Evolutionary conservation across 75 land plant species (phyloP), one percentile per base, ranked within the genome.

Genomic region (Selaginella tamariscina): DNA sequence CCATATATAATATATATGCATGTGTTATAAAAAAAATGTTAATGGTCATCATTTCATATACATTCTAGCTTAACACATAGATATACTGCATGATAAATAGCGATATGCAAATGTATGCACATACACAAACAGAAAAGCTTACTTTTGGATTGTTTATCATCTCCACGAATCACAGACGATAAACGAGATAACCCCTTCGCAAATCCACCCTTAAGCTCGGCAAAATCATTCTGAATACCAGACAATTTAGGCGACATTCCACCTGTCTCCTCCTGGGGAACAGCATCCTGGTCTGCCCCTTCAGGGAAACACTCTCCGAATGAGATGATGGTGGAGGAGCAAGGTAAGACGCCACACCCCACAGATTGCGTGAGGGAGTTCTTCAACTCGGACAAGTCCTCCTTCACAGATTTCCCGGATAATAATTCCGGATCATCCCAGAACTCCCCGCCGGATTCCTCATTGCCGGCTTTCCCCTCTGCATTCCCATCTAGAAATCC

Each of bases 331-430:
- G 86, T 13, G 95, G 86, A 26, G 89, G 90, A n/a, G 89, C 95
- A 27, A 88, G 74, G 73, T 86, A 88, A 44, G 87, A 83, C 31
- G 93, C 93, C 24, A 86, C 87, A 44, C 90, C 93, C 91, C 90
- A 81, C 56, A 56, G 83, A 89, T 60, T 78, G 79, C 56, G 78
- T 80, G 56, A 92, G 75, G 65, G 80, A 77, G 70, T 86, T 80
- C 59, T 77, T 82, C 59, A 88, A 65, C 72, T 88, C 83, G 1
- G 89, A 79, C 20, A 88, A 79, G 65, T 88, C 93, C 55, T 88
- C 92, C 62, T 78, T 81, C 70, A 86, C 84, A 56, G 95, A 86
- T n/a, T 27, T 81, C 22, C 73, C 81, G 1, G 1, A 65, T 1
- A 39, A 39, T 5, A 39, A 15, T 15, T 39, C 49, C 49, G 49